Base-by-base conservation (phyloP, 2,329 filamentous ascomycete genomes). In the Aspergillus hortae region DNA sequence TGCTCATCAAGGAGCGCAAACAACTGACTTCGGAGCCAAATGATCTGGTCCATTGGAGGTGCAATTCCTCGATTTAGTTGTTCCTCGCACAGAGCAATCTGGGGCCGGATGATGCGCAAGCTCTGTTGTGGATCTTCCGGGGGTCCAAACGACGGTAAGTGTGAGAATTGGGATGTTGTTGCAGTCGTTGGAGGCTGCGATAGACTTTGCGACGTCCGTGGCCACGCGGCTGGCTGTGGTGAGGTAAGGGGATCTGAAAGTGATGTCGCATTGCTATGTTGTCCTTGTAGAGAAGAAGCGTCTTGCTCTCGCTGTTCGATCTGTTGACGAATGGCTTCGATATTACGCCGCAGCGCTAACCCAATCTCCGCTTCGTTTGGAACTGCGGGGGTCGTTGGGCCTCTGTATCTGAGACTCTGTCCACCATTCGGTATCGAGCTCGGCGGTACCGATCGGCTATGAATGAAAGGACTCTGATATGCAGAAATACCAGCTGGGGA, bases 1-100 rank as follows among this genome's bases (percentile, higher is more conserved):
- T 67, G 68, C 15, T 63, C 59, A 53, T 71, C 69, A 12, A 69
- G 59, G 10, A 70, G 52, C 38, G 61, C 57, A 43, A 67, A 64
- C 15, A 73, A 49, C 36, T 69, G 61, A 17, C 55, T 63, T 7
- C 70, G 65, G 30, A 66, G 54, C 2, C 48, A 53, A 19, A 66
- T 62, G 23, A 72, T 64, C 25, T 63, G 60, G 5, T 67, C 63
- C 44, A 70, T 56, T 2, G 63, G 48, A n/a, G 69, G 69, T 2
- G 60, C 50, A 25, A 60, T 56, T 12, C 62, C 65, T 38, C 53
- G 55, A 14, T 60, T 57, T 7, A 73, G 48, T 46, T 67, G 64
- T 17, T 58, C 54, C 54, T 72, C 69, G 11, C 62, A 56, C 3
- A 54, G 36, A 19, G 58, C 54, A 7, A 71, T 61, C n/a, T 62